Conservation (phyloP, 2,329 filamentous ascomycete species). For the Penicillium sp. region DNA sequence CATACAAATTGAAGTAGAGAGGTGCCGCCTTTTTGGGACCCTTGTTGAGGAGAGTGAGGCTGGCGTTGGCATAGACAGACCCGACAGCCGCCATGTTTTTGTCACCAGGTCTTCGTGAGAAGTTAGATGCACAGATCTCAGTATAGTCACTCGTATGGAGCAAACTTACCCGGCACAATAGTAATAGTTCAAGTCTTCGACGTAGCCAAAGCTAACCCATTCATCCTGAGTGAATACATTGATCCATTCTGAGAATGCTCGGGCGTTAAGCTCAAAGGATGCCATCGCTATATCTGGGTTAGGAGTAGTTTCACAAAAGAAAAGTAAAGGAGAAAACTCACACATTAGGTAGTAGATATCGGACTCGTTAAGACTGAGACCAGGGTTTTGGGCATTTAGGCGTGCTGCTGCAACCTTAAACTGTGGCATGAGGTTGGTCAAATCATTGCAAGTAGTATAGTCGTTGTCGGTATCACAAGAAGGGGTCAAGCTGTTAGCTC, state of each 20-base stretch:
- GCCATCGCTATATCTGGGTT: constrained; percentile 18
- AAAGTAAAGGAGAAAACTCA: constrained; percentile 1
- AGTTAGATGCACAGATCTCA: not conserved
- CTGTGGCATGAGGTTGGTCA: constrained; percentile 10
- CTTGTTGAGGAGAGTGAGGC: constrained; percentile 22
- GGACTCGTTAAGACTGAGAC: constrained; percentile 20
- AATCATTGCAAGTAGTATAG: constrained; percentile 13
- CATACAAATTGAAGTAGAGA: constrained; percentile 20
- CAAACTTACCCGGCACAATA: constrained; percentile 27
- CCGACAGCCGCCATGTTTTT: constrained; percentile 24
- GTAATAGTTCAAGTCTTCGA: constrained; percentile 23
- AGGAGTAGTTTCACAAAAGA: not conserved
- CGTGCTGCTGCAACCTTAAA: constrained; percentile 25
- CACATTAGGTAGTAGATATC: constrained; percentile 28
- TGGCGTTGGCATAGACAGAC: constrained; percentile 26
- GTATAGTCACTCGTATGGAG: not conserved
- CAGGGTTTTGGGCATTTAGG: constrained; percentile 25
- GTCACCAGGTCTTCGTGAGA: not conserved
- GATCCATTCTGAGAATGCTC: constrained; percentile 26
- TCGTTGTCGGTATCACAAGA: constrained; percentile 18
- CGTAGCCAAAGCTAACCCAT: constrained; percentile 26
- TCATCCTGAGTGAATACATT: constrained; percentile 29
- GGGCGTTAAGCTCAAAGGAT: constrained; percentile 25
- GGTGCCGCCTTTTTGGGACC: constrained; percentile 18
- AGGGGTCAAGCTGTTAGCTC: constrained; percentile 27